phyloP scores from a whole-genome alignment of 1,284 basidiomycete species.

The Trichosporon coremiiforme region DNA sequence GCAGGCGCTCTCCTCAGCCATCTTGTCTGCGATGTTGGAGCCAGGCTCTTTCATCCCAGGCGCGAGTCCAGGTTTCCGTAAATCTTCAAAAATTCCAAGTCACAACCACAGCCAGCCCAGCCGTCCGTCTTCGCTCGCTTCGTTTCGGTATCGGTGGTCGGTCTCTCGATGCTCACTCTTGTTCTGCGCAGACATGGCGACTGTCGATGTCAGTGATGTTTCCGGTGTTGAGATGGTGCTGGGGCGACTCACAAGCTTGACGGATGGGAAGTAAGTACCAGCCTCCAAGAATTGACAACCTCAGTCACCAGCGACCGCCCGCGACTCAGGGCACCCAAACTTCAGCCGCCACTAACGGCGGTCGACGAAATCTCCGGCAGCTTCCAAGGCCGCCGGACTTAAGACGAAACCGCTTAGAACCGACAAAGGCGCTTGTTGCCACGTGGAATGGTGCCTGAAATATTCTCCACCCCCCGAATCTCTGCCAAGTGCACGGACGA shows the following conservation, averaged over 20 bases:
- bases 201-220: slow-evolving; percentile 14
- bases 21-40: background rate
- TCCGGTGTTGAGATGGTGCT: background rate
- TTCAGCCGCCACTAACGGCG: slow-evolving; percentile 1
- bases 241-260: slow-evolving; percentile 36
- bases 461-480: no score
- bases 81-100: background rate
- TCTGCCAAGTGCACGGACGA: no score
- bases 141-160: background rate
- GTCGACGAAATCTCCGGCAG: background rate
- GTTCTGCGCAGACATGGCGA: slow-evolving; percentile 21
- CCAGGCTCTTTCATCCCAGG: background rate
- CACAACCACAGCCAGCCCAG: background rate
- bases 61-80: background rate
- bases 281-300: slow-evolving; percentile 18
- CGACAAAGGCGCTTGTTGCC: background rate
- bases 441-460: background rate
- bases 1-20: background rate
- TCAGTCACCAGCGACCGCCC: slow-evolving; percentile 1
- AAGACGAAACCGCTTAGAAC: background rate
- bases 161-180: slow-evolving; percentile 22
- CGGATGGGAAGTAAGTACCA: slow-evolving; percentile 28
- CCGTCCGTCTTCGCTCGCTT: background rate
- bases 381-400: background rate
- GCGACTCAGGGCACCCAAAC: background rate